Evolutionary conservation across 208 protist species (phyloP), one percentile per base, ranked within the genome.

Genomic region (Crithidia sp.): DNA sequence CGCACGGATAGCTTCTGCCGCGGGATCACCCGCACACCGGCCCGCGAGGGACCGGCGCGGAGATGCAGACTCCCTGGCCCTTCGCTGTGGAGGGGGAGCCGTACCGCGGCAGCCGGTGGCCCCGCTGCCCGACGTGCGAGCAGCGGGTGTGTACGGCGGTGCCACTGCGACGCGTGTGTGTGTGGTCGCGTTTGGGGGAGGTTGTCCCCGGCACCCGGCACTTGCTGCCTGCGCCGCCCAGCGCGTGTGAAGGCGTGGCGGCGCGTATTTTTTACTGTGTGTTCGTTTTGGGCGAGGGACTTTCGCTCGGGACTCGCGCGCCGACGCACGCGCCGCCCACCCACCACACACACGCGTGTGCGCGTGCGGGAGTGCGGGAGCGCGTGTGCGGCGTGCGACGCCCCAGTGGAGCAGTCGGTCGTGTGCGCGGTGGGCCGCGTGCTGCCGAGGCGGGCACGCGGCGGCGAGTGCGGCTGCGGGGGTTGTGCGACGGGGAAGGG

Each of bases 271-370:
- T 28, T 28, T 28, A 28, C 28, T 28, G 28, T 28, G 28, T 28
- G 28, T 28, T 28, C 28, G 28, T 45, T 61, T 37, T 70, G 83
- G 83, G 77, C 78, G 86, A 91, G 86, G 86, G 86, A 91, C 86
- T 91, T 91, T 91, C 41, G 79, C 86, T 91, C 86, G 67, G 86
- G 83, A 88, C 82, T 83, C 74, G 78, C 78, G 47, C 65, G 28
- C 28, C 28, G 28, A 39, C 44, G 54, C 58, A 67, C 65, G 45
- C 74, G 61, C 28, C 28, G 28, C 28, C 28, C 28, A 28, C 28
- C 28, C 28, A 28, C 28, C 28, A 28, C 28, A 28, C 28, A 28
- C 28, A 28, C 28, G 28, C 28, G 28, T 28, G 28, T 28, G 28
- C 28, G 28, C 28, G 28, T 28, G 28, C 28, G 28, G 28, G 28